Percentiles rank a stretch among this genome's conserved stretches.
These are phyloP conservation scores for Lactuca saligna DNA, from an alignment of 129 eudicot genomes.

Conservation along the genomic window DNA sequence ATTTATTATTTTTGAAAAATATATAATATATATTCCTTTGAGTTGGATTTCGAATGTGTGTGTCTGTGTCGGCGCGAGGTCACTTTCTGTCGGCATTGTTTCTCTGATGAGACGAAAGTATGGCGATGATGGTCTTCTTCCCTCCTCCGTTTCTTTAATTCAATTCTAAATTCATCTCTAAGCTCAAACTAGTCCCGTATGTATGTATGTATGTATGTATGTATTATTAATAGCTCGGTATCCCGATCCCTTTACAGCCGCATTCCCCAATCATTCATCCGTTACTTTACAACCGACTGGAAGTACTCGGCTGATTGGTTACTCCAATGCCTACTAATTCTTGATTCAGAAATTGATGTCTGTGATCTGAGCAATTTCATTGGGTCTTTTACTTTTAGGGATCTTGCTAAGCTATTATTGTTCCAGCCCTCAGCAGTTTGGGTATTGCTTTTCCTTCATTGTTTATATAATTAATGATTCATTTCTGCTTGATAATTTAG, in stretches of 20 bases:
- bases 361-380: constrained; percentile 14
- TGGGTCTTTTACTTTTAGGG: constrained; percentile 41
- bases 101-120: constrained; percentile 9
- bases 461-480: constrained; percentile 6
- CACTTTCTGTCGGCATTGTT: constrained; percentile 57
- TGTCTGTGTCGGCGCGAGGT: constrained; percentile 54
- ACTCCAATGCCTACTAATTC: constrained; percentile 2
- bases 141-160: background rate
- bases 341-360: constrained; percentile 2
- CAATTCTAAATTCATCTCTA: constrained; percentile 1
- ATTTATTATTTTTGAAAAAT: background rate
- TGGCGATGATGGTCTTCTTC: constrained; percentile 6
- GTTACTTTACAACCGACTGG: constrained; percentile 14
- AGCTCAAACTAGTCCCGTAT: background rate
- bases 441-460: constrained; percentile 13
- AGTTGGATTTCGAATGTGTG: constrained; percentile 28
- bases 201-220: too few relatives aligned
- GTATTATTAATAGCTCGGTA: background rate
- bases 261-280: constrained; percentile 22
- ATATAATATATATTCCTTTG: too few relatives aligned
- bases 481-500: constrained; percentile 11
- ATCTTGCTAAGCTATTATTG: constrained; percentile 35
- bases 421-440: constrained; percentile 15
- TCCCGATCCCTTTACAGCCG: constrained; percentile 14
- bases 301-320: background rate